Evolutionary conservation across 2,329 filamentous ascomycete species (phyloP).

Genomic region (Aspergillus versicolor): DNA sequence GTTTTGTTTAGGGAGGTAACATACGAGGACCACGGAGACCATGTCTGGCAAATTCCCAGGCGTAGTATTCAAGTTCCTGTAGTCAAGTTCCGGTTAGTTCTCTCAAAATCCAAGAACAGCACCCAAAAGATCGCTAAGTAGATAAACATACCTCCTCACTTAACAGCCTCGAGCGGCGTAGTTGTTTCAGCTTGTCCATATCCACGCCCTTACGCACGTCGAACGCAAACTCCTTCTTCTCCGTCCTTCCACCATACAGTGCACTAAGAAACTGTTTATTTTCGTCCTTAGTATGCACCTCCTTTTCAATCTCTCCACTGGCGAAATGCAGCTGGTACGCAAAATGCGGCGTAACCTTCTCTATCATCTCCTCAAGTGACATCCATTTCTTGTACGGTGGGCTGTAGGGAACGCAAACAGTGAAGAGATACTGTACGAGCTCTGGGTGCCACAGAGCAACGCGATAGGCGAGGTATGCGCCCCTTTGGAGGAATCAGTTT

Average conservation of each 20-base stretch:
- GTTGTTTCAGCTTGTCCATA: slow-evolving; percentile 60
- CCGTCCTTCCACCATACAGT: slow-evolving; percentile 66
- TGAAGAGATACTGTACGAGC: slow-evolving; percentile 72
- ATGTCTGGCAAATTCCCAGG: slow-evolving; percentile 65
- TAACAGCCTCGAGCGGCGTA: slow-evolving; percentile 61
- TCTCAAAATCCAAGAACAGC: neutral
- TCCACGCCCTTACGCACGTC: slow-evolving; percentile 61
- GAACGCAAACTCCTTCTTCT: slow-evolving; percentile 59
- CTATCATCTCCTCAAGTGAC: slow-evolving; percentile 61
- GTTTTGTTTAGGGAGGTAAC: slow-evolving; percentile 9
- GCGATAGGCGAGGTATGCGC: slow-evolving; percentile 74
- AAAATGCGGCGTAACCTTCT: slow-evolving; percentile 64
- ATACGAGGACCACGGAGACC: slow-evolving; percentile 72
- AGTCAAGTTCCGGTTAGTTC: neutral
- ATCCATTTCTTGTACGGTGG: slow-evolving; percentile 55
- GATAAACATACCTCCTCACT: slow-evolving; percentile 53
- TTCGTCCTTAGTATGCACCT: slow-evolving; percentile 57
- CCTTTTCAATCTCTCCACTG: slow-evolving; percentile 63
- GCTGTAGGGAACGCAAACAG: slow-evolving; percentile 74
- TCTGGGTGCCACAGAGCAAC: slow-evolving; percentile 70
- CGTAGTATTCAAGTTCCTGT: slow-evolving; percentile 73
- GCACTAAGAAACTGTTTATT: slow-evolving; percentile 70
- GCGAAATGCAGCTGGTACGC: slow-evolving; percentile 81
- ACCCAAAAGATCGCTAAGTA: neutral
- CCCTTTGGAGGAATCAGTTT: slow-evolving; percentile 47